A percentile compares a stretch with the other conserved stretches of the same genome.
phyloP scores from a whole-genome alignment of 345 rosid species.

The Iberis pinnata region DNA sequence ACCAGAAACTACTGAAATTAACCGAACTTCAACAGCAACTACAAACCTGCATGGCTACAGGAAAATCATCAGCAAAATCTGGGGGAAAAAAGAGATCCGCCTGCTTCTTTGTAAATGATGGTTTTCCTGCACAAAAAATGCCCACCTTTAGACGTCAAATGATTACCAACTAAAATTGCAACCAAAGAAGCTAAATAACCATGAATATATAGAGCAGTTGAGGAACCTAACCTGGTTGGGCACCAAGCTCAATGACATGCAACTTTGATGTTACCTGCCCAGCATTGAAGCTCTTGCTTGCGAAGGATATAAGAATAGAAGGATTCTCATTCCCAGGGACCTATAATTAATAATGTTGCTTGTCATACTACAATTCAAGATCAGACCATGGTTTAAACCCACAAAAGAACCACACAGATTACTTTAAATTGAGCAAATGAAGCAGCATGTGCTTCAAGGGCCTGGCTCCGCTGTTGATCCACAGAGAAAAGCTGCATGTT shows the following conservation, averaged over 20 bases:
- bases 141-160: slow-evolving; percentile 11
- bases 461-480: slow-evolving; percentile 99
- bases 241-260: slow-evolving; percentile 97
- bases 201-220: slow-evolving; percentile 1
- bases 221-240: slow-evolving; percentile 73
- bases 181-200: slow-evolving; percentile 2
- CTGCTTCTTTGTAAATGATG: slow-evolving; percentile 89
- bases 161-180: not conserved
- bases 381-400: slow-evolving; percentile 4
- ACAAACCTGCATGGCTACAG: slow-evolving; percentile 97
- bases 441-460: slow-evolving; percentile 99
- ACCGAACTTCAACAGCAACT: slow-evolving; percentile 12
- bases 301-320: slow-evolving; percentile 86
- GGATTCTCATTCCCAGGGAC: slow-evolving; percentile 94
- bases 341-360: slow-evolving; percentile 28
- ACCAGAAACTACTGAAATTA: slow-evolving; percentile 18
- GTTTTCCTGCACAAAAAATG: slow-evolving; percentile 55
- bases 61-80: slow-evolving; percentile 97
- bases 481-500: slow-evolving; percentile 94
- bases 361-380: slow-evolving; percentile 19
- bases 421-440: slow-evolving; percentile 92
- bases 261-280: slow-evolving; percentile 90
- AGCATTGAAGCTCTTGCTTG: slow-evolving; percentile 77
- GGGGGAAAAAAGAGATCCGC: slow-evolving; percentile 99
- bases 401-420: slow-evolving; percentile 8